These are phyloP conservation scores for Piper betle DNA, from an alignment of 164 flowering plant species.

Conservation along the genomic window DNA sequence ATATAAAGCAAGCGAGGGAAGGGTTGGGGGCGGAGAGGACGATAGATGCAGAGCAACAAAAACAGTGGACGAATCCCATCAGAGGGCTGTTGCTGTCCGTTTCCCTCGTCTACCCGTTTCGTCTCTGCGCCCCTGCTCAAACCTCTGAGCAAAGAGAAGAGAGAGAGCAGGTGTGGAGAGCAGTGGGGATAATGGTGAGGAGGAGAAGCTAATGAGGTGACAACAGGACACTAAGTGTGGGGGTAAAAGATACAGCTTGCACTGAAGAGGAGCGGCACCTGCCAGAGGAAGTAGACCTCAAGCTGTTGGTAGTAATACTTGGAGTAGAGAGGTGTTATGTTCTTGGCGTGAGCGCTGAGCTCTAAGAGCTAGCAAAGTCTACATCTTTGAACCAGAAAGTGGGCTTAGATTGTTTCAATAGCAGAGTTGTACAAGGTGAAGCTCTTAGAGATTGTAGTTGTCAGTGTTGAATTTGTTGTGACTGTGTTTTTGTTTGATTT, in stretches of 20 bases:
- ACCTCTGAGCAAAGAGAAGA: not conserved
- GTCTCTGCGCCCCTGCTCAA: too few species aligned
- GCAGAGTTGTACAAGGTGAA: not conserved
- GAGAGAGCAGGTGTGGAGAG: not conserved
- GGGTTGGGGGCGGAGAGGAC: not conserved
- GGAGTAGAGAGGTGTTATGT: not conserved
- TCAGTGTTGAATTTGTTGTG: not conserved
- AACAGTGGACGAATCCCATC: not conserved
- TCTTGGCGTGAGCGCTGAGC: not conserved
- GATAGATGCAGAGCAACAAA: not conserved
- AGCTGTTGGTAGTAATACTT: not conserved
- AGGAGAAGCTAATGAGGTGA: constrained; percentile 47
- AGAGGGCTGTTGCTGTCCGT: too few species aligned
- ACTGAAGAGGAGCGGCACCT: constrained; percentile 56
- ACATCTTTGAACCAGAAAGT: too few species aligned
- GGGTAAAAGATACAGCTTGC: constrained; percentile 51
- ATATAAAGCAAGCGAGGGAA: too few species aligned
- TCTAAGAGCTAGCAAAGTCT: not conserved
- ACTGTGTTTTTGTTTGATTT: too few species aligned
- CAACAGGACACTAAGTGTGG: constrained; percentile 17
- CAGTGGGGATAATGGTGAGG: constrained; percentile 5
- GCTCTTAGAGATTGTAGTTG: not conserved
- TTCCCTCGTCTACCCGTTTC: too few species aligned
- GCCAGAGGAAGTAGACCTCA: constrained; percentile 15
- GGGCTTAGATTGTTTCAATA: not conserved